phyloP scores from a whole-genome alignment of 768 basidiomycete genomes.

The Kwoniella sp. region DNA sequence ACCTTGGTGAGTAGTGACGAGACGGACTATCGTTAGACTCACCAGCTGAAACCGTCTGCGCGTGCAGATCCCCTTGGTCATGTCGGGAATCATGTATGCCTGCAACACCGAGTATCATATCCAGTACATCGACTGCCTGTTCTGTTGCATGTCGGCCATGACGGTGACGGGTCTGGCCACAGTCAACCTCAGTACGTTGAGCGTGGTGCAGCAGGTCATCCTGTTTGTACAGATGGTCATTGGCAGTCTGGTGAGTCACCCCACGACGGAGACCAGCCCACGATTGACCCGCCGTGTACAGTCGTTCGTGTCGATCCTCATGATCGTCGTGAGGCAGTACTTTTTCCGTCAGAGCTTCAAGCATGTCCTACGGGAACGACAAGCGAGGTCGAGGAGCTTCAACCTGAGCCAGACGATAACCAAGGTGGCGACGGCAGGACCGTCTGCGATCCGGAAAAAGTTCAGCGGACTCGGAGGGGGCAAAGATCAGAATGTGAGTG shows the following conservation, averaged over 20 bases:
- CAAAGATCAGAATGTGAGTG: slow-evolving; percentile 9
- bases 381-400: slow-evolving; percentile 23
- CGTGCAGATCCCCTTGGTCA: slow-evolving; percentile 63
- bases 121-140: slow-evolving; percentile 50
- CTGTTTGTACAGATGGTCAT: slow-evolving; percentile 59
- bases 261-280: too few relatives aligned
- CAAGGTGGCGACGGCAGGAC: slow-evolving; percentile 17
- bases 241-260: slow-evolving; percentile 39
- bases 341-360: slow-evolving; percentile 47
- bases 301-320: slow-evolving; percentile 47
- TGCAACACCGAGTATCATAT: slow-evolving; percentile 59
- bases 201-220: slow-evolving; percentile 47
- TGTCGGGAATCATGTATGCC: slow-evolving; percentile 75
- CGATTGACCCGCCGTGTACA: not conserved
- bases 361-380: slow-evolving; percentile 38
- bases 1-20: slow-evolving; percentile 47
- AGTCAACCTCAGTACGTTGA: slow-evolving; percentile 48
- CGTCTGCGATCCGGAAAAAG: slow-evolving; percentile 19
- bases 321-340: slow-evolving; percentile 48
- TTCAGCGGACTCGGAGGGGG: slow-evolving; percentile 19
- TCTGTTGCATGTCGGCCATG: slow-evolving; percentile 48
- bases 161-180: slow-evolving; percentile 51
- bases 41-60: too few relatives aligned
- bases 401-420: slow-evolving; percentile 33
- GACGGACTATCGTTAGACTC: too few relatives aligned